A percentile compares a stretch with the other conserved stretches of the same genome.
Evolutionary conservation across 2,329 filamentous ascomycete species (phyloP).

Genomic region (Fusarium sp.): DNA sequence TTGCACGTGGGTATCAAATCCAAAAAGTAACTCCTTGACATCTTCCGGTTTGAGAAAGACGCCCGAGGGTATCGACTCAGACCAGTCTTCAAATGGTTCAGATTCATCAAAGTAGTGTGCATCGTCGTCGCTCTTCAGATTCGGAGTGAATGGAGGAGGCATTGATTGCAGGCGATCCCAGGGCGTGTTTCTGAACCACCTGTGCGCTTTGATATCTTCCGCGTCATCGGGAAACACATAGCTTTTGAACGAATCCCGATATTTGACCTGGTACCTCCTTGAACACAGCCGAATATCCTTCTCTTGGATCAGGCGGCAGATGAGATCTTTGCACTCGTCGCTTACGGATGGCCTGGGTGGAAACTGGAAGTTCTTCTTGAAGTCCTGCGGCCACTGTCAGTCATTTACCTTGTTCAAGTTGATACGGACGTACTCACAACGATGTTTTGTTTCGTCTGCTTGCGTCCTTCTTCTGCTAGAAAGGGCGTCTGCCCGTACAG

Average conservation of each 20-base stretch:
- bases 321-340: slow-evolving; percentile 78
- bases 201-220: slow-evolving; percentile 87
- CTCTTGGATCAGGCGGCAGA: slow-evolving; percentile 76
- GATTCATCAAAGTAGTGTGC: slow-evolving; percentile 93
- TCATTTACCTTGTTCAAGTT: neutral
- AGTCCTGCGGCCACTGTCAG: slow-evolving; percentile 62
- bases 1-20: slow-evolving; percentile 55
- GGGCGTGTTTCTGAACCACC: slow-evolving; percentile 82
- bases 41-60: slow-evolving; percentile 45
- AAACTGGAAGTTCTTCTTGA: slow-evolving; percentile 76
- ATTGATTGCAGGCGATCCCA: slow-evolving; percentile 80
- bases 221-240: slow-evolving; percentile 87
- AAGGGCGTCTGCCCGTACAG: slow-evolving; percentile 94
- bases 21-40: slow-evolving; percentile 47
- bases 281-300: slow-evolving; percentile 82
- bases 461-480: slow-evolving; percentile 78
- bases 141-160: slow-evolving; percentile 82
- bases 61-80: slow-evolving; percentile 56
- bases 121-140: slow-evolving; percentile 73
- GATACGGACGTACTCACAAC: slow-evolving; percentile 61
- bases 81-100: slow-evolving; percentile 73
- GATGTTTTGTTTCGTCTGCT: slow-evolving; percentile 88
- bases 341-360: slow-evolving; percentile 74
- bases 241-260: slow-evolving; percentile 55
- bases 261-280: slow-evolving; percentile 75